Conservation (phyloP, 2,329 filamentous ascomycete genomes). For the Coniochaeta sp. region DNA sequence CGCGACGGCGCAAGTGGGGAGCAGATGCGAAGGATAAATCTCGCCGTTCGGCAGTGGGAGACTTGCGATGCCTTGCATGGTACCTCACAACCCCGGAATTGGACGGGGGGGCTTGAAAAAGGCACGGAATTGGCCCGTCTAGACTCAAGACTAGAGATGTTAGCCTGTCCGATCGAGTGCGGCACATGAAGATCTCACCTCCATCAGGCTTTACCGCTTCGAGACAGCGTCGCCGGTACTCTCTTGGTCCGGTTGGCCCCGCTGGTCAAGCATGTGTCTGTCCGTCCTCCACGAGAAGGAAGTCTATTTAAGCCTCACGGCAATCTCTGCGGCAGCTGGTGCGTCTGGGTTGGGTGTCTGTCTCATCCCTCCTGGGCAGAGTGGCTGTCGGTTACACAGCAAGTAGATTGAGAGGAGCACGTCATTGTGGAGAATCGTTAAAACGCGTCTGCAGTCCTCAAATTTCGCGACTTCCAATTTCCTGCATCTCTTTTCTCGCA, state of each 20-base stretch:
- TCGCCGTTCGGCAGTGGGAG: not conserved
- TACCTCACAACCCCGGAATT: not conserved
- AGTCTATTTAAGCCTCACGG: not conserved
- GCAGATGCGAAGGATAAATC: not conserved
- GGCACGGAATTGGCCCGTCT: not conserved
- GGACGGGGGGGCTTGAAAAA: not conserved
- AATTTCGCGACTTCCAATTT: not conserved
- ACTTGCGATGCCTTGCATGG: not conserved
- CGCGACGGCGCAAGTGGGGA: not conserved
- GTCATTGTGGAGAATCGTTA: not conserved
- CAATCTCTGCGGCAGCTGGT: not conserved
- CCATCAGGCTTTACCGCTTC: not conserved
- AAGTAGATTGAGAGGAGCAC: not conserved
- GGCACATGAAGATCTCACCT: conserved; percentile 1
- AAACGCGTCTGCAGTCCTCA: not conserved
- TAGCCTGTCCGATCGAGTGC: not conserved
- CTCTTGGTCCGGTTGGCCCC: not conserved
- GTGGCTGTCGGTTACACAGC: not conserved
- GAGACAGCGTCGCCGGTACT: not conserved
- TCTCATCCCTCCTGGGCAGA: not conserved
- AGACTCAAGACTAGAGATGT: not conserved
- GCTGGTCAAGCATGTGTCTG: not conserved
- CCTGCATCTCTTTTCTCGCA: not conserved
- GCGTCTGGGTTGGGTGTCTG: not conserved
- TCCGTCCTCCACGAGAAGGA: not conserved